Base-by-base conservation (phyloP, 2,329 filamentous ascomycete genomes). In the Dactylella cylindrospora region DNA sequence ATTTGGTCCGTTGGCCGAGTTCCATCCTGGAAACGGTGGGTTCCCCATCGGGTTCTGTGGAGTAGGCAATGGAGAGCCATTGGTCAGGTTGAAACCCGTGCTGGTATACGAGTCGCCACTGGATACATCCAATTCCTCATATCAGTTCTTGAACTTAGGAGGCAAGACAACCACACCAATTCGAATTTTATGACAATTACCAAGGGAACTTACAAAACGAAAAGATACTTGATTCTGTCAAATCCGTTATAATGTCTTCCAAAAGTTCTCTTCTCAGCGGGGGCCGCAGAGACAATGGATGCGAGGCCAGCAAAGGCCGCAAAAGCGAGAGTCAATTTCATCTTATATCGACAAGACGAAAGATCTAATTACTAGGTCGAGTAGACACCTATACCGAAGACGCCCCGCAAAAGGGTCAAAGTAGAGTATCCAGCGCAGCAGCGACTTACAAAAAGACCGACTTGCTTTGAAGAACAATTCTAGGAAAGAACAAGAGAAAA, bases 1-100 rank as follows among this genome's bases (percentile, higher is more conserved):
- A 67, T 80, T 80, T 0, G 78, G 79, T 0, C 79, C 79, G 62
- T 76, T 77, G 55, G 72, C 64, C 6, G 73, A 68, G 20, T 74
- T 74, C 53, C 66, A 72, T 8, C 74, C 74, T 43, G 73, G 73
- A 46, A 73, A 75, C 5, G 70, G 41, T 13, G 74, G 74, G 57
- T 75, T 75, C 10, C 74, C 74, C 7, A 75, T 62, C 4, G 74
- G 73, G 64, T 75, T 75, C 2, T 68, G 67, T 0, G 69, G 62
- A 3, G 71, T 68, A 6, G 73, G 74, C 32, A 74, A 68, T 5
- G 68, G 67, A 8, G 67, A 66, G 8, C 68, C 67, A 46, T 69
- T 57, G 25, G 66, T 71, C 9, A 68, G 49, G 43, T 73, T 71
- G 69, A 75, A 75, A 12, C 70, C 70, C 59, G 71, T 75, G 5